Evolutionary conservation across 2,329 filamentous ascomycete genomes (phyloP), one percentile per base, ranked within the genome.

Genomic region (Hypoxylon sp.): DNA sequence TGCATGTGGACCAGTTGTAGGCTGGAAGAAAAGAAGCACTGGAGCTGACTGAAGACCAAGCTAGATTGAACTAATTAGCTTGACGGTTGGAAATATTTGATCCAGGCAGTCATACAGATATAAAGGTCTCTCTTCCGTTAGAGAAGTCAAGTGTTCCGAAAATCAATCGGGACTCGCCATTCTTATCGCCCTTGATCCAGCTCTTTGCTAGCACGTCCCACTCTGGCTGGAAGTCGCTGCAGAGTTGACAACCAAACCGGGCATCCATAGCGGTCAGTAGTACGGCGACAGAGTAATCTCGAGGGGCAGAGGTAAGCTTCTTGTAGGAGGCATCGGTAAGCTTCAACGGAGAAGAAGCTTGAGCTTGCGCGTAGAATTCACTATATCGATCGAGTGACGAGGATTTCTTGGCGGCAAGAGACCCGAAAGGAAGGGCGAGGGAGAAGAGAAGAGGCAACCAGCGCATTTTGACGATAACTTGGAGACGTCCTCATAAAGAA

Each of bases 41-140:
- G 96, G 96, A 5, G 96, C 96, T 50, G 95, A 98, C 89, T 97
- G 93, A 45, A 99, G 89, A 80, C 92, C 90, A 73, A 98, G 87
- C 95, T 98, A 73, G 43, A 71, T 43, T 32, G 25, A 11, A 55
- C 25, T 9, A 58, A 45, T 60, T 45, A 68, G 60, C 52, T 17
- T 43, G 45, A 30, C 58, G 17, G 46, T 49, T 60, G 60, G 59
- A 23, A 68, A 67, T 38, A 13, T 46, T 23, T 58, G 69, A 36
- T 36, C 23, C 14, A 36, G 11, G 19, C 4, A 32, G 9, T 75
- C 85, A 71, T 85, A 98, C 94, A 82, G 92, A 92, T 82, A 97
- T 89, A 76, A 99, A 99, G 2, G 91, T 91, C 17, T 89, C 87
- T 77, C 92, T 92, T 50, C 96, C 96, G 74, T 97, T 90, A 43